Conservation (phyloP, 441 rosid genomes). For the Capsella rubella region DNA sequence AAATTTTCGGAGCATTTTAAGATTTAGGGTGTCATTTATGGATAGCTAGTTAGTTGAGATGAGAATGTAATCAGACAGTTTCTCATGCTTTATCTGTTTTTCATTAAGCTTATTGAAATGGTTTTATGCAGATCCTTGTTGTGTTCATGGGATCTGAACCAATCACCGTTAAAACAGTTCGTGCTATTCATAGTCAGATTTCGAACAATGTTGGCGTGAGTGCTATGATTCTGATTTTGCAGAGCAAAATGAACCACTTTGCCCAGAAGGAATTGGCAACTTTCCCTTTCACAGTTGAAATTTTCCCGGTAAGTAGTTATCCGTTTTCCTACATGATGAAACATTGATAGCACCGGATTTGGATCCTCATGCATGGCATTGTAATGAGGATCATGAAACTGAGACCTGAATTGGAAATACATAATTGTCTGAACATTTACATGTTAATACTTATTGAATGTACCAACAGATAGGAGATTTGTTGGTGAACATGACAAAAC, state of each 20-base stretch:
- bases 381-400: neutral
- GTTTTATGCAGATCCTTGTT: constrained; percentile 54
- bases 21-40: neutral
- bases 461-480: constrained; percentile 58
- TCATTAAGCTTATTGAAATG: constrained; percentile 9
- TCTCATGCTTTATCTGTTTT: constrained; percentile 14
- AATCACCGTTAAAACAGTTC: constrained; percentile 39
- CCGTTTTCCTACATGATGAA: neutral
- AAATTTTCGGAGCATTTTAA: neutral
- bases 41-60: constrained; percentile 18
- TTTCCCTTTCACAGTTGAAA: constrained; percentile 53
- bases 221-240: constrained; percentile 56
- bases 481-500: constrained; percentile 65
- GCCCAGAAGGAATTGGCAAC: constrained; percentile 51
- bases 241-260: constrained; percentile 57
- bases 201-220: constrained; percentile 43
- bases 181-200: constrained; percentile 45
- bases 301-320: constrained; percentile 51
- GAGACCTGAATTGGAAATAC: constrained; percentile 23
- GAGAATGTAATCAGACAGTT: constrained; percentile 7
- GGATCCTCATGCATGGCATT: neutral
- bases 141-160: constrained; percentile 58
- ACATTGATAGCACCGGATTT: neutral
- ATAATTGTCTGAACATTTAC: constrained; percentile 1
- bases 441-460: constrained; percentile 17